Evolutionary conservation across 352 stramenopile species (phyloP).

Genomic region (Phytophthora capsici): DNA sequence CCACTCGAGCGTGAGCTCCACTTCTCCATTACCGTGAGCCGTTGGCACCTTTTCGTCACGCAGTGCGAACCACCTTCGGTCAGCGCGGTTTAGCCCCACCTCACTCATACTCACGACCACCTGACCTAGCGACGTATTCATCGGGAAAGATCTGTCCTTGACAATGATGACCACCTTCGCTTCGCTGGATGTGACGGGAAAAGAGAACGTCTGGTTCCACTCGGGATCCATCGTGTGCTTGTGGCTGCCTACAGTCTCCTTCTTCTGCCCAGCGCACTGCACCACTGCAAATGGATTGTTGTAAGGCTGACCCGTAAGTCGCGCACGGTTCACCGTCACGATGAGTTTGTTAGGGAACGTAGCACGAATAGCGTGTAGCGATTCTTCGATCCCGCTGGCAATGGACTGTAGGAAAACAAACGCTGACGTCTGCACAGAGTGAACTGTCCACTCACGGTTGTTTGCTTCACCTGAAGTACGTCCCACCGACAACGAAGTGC

Average conservation of each 20-base stretch:
- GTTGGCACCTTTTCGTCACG: slow-evolving; percentile 72
- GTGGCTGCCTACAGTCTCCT: slow-evolving; percentile 86
- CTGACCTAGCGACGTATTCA: slow-evolving; percentile 79
- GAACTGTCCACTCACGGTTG: slow-evolving; percentile 84
- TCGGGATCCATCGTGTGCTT: slow-evolving; percentile 91
- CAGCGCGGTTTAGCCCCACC: slow-evolving; percentile 78
- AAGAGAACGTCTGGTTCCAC: slow-evolving; percentile 92
- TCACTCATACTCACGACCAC: slow-evolving; percentile 82
- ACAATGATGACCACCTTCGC: slow-evolving; percentile 72
- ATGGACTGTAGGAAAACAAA: slow-evolving; percentile 90
- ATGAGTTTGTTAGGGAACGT: slow-evolving; percentile 92
- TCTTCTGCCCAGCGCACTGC: slow-evolving; percentile 85
- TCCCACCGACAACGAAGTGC: slow-evolving; percentile 80
- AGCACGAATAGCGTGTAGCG: slow-evolving; percentile 75
- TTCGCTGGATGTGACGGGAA: slow-evolving; percentile 81
- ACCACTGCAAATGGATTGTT: slow-evolving; percentile 88
- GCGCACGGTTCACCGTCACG: slow-evolving; percentile 86
- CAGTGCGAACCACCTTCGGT: slow-evolving; percentile 83
- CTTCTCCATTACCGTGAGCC: slow-evolving; percentile 77
- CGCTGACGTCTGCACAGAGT: slow-evolving; percentile 87
- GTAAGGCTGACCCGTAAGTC: slow-evolving; percentile 84
- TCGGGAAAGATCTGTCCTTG: slow-evolving; percentile 78
- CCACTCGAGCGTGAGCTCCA: slow-evolving; percentile 92
- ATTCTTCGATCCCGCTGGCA: slow-evolving; percentile 73
- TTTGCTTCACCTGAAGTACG: slow-evolving; percentile 69